These are phyloP conservation scores for Syzygium syzygioides DNA, from an alignment of 441 rosid genomes.

Conservation along the genomic window DNA sequence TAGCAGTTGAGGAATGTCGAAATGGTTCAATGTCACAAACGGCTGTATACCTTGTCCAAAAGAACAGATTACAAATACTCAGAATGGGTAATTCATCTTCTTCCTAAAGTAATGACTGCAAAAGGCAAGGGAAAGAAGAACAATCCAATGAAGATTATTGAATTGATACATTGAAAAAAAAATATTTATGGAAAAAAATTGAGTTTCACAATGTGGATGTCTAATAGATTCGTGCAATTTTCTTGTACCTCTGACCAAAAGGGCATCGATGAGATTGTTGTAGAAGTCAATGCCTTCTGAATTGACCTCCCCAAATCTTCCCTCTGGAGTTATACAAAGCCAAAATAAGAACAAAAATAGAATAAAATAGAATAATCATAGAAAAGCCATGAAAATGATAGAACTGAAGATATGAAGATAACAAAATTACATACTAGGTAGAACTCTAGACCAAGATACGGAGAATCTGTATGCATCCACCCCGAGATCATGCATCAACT, in stretches of 20 bases:
- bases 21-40: conserved; percentile 9
- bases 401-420: background rate
- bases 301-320: conserved; percentile 7
- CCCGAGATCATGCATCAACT: conserved; percentile 2
- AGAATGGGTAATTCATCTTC: background rate
- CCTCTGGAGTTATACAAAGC: background rate
- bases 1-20: conserved; percentile 5
- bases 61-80: background rate
- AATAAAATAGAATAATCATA: background rate
- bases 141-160: background rate
- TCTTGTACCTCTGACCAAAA: background rate
- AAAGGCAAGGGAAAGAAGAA: background rate
- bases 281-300: conserved; percentile 6
- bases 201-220: background rate
- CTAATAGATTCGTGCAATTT: background rate
- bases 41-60: conserved; percentile 1
- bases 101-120: background rate
- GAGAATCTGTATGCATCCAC: conserved; percentile 10
- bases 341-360: background rate
- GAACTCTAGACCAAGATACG: conserved; percentile 12
- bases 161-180: background rate
- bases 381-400: background rate
- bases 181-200: background rate
- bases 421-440: conserved; percentile 1
- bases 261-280: conserved; percentile 5